Evolutionary conservation across 495 filamentous ascomycete species (phyloP).

Genomic region (Hypoxylon lienhwacheense): DNA sequence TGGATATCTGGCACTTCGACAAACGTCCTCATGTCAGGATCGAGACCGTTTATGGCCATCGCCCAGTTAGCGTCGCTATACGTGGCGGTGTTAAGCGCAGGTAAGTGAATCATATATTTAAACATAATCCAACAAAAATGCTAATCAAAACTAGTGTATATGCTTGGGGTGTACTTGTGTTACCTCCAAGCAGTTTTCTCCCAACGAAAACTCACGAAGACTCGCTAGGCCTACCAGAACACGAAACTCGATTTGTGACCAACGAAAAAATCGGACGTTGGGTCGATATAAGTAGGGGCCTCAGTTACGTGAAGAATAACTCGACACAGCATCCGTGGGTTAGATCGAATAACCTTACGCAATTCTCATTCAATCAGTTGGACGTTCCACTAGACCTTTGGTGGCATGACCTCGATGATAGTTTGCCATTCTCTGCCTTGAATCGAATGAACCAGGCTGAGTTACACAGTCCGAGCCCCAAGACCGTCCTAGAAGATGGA

Average conservation of each 20-base stretch:
- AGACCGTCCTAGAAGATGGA: constrained; percentile 9
- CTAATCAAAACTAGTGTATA: constrained; percentile 27
- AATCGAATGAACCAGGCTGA: not conserved
- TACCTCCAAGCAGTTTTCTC: constrained; percentile 49
- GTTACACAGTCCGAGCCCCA: not conserved
- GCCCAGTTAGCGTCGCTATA: too few relatives aligned
- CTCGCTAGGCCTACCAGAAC: constrained; percentile 37
- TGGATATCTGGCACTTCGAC: constrained; percentile 62
- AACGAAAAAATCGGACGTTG: constrained; percentile 18
- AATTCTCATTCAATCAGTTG: constrained; percentile 16
- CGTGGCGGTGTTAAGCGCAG: too few relatives aligned
- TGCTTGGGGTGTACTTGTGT: constrained; percentile 53
- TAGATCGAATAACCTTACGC: constrained; percentile 16
- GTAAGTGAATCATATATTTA: constrained; percentile 5
- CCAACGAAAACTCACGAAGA: constrained; percentile 37
- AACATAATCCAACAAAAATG: not conserved
- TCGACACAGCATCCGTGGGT: constrained; percentile 31
- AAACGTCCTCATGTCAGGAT: constrained; percentile 17
- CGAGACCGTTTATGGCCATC: constrained; percentile 4
- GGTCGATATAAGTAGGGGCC: constrained; percentile 26
- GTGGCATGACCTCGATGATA: constrained; percentile 8
- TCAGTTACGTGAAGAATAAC: constrained; percentile 32
- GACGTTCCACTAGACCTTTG: not conserved
- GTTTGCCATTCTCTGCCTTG: not conserved
- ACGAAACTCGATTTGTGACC: constrained; percentile 17